Base-by-base conservation (phyloP, 83 land plant species). In the Diphasiastrum complanatum region DNA sequence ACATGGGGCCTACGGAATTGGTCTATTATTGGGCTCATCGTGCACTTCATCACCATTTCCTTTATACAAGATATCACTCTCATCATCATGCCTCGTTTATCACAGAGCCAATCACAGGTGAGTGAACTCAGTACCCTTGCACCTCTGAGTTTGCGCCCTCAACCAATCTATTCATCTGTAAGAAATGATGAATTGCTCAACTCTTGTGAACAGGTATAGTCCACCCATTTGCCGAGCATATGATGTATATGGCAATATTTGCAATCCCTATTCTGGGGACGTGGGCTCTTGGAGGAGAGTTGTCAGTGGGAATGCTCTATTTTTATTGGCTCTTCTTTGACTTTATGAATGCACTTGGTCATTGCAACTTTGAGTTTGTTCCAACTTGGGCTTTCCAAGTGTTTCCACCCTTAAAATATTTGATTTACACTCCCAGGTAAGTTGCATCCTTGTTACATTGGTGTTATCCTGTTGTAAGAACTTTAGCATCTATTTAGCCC, bases 381-480 rank as follows among this genome's bases (percentile, higher is more conserved):
- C 96, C 96, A 0, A 70, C 60, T 0, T 75, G 78, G 74, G 38
- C 77, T 35, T 87, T 85, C 70, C 27, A 62, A 19, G 25, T 69
- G 30, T 81, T 80, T 50, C 95, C 95, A 0, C 82, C 78, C 34
- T 80, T 92, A 67, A 92, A 88, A 69, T 87, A 83, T 46, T 36
- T 92, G 47, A 69, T 85, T 67, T 92, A 87, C 69, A 92, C 96
- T 4, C 95, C 95, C 6, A 77, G 95, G 97, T 92, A 79, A 85
- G 95, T 69, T 20, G 31, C 18, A 3, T 26, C 53, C 62, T n/a
- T 6, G 27, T 5, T 16, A 18, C 5, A 60, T 0, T 20, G 14
- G 24, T 16, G 8, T 8, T 40, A 6, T 23, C 38, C 20, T 35
- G n/a, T 29, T 60, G 55, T 33, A 4, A 14, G 5, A 12, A 3